Conservation (phyloP, 148 eudicot species). For the Mesembryanthemum crystallinum region DNA sequence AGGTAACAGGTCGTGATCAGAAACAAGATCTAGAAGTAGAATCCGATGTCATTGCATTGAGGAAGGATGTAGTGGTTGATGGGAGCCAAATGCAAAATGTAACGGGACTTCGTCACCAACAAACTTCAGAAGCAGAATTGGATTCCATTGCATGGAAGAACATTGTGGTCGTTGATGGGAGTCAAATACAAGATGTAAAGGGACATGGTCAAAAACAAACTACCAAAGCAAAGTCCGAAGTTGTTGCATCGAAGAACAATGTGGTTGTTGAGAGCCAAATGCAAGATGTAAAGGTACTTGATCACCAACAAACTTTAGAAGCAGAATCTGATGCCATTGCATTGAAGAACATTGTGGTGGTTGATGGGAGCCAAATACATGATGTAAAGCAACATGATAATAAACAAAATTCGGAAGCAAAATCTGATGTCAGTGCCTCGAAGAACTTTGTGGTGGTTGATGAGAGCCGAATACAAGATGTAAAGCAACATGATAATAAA, state of each 20-base stretch:
- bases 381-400: not conserved
- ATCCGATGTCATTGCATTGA: slow-evolving; percentile 17
- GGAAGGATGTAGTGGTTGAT: slow-evolving; percentile 14
- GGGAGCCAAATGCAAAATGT: slow-evolving; percentile 7
- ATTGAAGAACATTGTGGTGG: slow-evolving; percentile 16
- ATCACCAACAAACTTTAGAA: not conserved
- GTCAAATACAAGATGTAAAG: slow-evolving; percentile 7
- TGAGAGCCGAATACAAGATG: slow-evolving; percentile 2
- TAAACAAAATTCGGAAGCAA: not conserved
- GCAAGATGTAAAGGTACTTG: not conserved
- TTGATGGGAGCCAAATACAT: slow-evolving; percentile 9
- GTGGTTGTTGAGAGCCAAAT: slow-evolving; percentile 9
- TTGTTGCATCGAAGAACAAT: slow-evolving; percentile 15
- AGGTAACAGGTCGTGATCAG: no score
- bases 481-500: not conserved
- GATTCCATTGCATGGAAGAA: not conserved
- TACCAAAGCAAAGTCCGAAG: not conserved
- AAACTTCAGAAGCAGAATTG: slow-evolving; percentile 7
- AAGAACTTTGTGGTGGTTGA: slow-evolving; percentile 21
- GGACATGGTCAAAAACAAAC: not conserved
- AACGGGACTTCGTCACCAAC: not conserved
- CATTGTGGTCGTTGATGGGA: slow-evolving; percentile 7
- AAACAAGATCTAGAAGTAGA: slow-evolving; percentile 15
- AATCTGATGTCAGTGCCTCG: not conserved
- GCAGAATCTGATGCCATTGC: not conserved